A percentile compares a stretch with the other conserved stretches of the same genome.
Evolutionary conservation across 805 yeast species (phyloP).

Genomic region (Candida sakaeoensis): DNA sequence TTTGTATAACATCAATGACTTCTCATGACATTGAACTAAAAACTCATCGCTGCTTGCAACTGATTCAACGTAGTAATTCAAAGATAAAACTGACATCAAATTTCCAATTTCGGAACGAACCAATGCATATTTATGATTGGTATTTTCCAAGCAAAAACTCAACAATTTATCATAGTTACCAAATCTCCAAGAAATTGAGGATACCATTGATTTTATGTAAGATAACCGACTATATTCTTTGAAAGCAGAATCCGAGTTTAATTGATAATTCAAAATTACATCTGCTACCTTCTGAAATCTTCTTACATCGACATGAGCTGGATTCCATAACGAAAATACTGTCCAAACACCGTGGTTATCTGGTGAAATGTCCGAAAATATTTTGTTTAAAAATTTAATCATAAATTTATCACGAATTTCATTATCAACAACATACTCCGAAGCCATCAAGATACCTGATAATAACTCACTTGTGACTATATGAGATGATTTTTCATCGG

Average conservation of each 20-base stretch:
- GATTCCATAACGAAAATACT: constrained; percentile 70
- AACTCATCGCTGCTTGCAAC: constrained; percentile 36
- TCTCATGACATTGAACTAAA: constrained; percentile 31
- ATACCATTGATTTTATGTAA: constrained; percentile 49
- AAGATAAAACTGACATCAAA: constrained; percentile 46
- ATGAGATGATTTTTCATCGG: constrained; percentile 72
- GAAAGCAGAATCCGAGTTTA: constrained; percentile 60
- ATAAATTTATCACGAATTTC: constrained; percentile 45
- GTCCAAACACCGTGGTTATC: constrained; percentile 75
- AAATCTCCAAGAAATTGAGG: constrained; percentile 53
- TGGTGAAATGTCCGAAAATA: constrained; percentile 64
- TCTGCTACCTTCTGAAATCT: constrained; percentile 53
- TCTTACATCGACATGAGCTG: constrained; percentile 62
- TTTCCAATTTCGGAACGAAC: constrained; percentile 69
- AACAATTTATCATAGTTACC: constrained; percentile 45
- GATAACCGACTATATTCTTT: constrained; percentile 58
- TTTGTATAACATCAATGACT: constrained; percentile 29
- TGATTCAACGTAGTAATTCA: constrained; percentile 41
- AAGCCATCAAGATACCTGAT: constrained; percentile 55
- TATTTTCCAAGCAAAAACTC: constrained; percentile 42
- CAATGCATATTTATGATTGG: constrained; percentile 67
- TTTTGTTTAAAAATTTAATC: constrained; percentile 37
- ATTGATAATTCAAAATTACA: constrained; percentile 42
- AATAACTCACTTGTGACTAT: constrained; percentile 69
- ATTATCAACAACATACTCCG: constrained; percentile 17